phyloP scores from a whole-genome alignment of 2,329 filamentous ascomycete genomes.

The Ceratocystis alfenasii region DNA sequence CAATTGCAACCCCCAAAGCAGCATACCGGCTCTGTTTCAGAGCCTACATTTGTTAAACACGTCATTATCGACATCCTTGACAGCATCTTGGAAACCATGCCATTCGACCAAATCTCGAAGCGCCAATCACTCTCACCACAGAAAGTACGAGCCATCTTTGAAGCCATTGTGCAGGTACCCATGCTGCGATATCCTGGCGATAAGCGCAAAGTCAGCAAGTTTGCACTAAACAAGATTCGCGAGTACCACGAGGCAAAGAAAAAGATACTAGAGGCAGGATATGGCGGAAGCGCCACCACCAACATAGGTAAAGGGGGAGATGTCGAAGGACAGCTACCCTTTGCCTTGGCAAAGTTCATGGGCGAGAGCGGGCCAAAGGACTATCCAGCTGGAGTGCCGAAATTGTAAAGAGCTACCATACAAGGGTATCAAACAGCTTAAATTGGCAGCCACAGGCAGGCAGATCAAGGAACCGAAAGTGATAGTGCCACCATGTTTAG shows the following conservation, averaged over 20 bases:
- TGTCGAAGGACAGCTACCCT: background rate
- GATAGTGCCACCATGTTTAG: too few relatives aligned
- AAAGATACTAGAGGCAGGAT: slow-evolving; percentile 24
- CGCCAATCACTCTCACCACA: slow-evolving; percentile 34
- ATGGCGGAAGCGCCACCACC: background rate
- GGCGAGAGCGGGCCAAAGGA: slow-evolving; percentile 19
- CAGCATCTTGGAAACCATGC: slow-evolving; percentile 37
- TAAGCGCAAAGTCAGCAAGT: slow-evolving; percentile 31
- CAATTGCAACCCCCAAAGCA: background rate
- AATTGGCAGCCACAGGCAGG: background rate
- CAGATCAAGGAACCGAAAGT: background rate
- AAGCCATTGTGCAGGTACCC: slow-evolving; percentile 38
- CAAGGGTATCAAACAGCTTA: background rate
- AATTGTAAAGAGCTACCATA: background rate
- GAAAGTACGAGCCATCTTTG: slow-evolving; percentile 38
- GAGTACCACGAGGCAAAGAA: slow-evolving; percentile 36
- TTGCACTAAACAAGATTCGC: slow-evolving; percentile 33
- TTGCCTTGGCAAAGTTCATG: slow-evolving; percentile 17
- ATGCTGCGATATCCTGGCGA: slow-evolving; percentile 37
- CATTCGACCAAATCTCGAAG: slow-evolving; percentile 36
- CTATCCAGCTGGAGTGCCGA: slow-evolving; percentile 20
- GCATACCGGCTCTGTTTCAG: background rate
- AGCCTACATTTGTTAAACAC: slow-evolving; percentile 27
- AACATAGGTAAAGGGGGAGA: background rate
- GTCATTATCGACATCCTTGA: slow-evolving; percentile 40